phyloP scores from a whole-genome alignment of 129 eudicot genomes.

The Chrysanthemum lavandulifolium region DNA sequence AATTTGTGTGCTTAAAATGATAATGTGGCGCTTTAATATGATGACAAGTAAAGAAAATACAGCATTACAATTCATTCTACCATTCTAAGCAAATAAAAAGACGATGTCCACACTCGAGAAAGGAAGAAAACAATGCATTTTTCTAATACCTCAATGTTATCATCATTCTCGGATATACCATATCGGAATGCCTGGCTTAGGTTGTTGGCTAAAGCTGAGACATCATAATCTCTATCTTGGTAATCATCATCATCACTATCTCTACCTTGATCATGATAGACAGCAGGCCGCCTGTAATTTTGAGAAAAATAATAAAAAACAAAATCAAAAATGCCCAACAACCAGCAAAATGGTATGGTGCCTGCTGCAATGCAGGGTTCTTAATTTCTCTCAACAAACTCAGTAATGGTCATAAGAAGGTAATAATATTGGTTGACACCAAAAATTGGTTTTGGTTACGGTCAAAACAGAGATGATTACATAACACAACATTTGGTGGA shows the following conservation, averaged over 20 bases:
- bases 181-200: slow-evolving; percentile 86
- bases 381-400: background rate
- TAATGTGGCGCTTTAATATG: background rate
- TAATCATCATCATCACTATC: slow-evolving; percentile 97
- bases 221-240: slow-evolving; percentile 90
- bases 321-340: slow-evolving; percentile 4
- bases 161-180: slow-evolving; percentile 78
- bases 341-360: background rate
- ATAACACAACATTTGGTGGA: slow-evolving; percentile 3
- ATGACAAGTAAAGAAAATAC: background rate
- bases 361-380: background rate
- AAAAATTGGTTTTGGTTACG: too few relatives aligned
- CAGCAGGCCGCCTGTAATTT: slow-evolving; percentile 77
- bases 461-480: too few relatives aligned
- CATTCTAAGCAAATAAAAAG: too few relatives aligned
- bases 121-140: slow-evolving; percentile 23
- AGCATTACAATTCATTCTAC: too few relatives aligned
- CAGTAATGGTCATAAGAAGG: background rate
- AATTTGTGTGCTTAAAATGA: too few relatives aligned
- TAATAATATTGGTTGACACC: too few relatives aligned
- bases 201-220: slow-evolving; percentile 88
- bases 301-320: background rate
- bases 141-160: slow-evolving; percentile 79
- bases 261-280: slow-evolving; percentile 81
- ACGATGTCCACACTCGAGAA: too few relatives aligned